A percentile compares a stretch with the other conserved stretches of the same genome.
These are phyloP conservation scores for Graphiopsis chlorocephala DNA, from an alignment of 2,329 filamentous ascomycete genomes.

Conservation along the genomic window DNA sequence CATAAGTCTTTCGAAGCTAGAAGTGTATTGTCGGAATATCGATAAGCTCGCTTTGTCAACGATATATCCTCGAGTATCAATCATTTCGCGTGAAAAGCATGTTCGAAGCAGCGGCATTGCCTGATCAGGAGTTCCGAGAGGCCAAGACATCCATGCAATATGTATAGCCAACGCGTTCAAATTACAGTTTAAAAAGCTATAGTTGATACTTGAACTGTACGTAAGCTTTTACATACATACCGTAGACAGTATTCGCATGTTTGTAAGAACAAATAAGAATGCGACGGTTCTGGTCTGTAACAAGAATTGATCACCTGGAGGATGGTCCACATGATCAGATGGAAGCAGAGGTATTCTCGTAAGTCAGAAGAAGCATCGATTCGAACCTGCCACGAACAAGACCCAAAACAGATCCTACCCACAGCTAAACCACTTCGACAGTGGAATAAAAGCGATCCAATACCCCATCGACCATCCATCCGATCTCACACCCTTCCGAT, in stretches of 20 bases:
- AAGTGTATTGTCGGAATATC: not conserved
- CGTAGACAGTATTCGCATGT: no score
- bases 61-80: not conserved
- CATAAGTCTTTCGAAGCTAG: no score
- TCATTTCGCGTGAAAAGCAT: not conserved
- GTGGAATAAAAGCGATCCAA: not conserved
- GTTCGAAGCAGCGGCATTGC: not conserved
- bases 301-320: not conserved
- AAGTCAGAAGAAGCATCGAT: not conserved
- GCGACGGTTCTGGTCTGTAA: not conserved
- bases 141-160: not conserved
- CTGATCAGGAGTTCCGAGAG: not conserved
- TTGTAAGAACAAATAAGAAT: no score
- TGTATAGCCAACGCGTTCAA: no score
- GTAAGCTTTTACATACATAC: no score
- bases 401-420: not conserved
- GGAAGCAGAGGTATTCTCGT: not conserved
- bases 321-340: not conserved
- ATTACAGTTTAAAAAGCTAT: no score
- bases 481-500: not conserved
- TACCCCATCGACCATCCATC: not conserved
- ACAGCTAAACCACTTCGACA: not conserved
- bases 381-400: not conserved
- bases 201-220: no score
- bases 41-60: not conserved